Percentiles rank a stretch among this genome's conserved stretches.
phyloP scores from a whole-genome alignment of 345 rosid species.

The Ailanthus altissimus region DNA sequence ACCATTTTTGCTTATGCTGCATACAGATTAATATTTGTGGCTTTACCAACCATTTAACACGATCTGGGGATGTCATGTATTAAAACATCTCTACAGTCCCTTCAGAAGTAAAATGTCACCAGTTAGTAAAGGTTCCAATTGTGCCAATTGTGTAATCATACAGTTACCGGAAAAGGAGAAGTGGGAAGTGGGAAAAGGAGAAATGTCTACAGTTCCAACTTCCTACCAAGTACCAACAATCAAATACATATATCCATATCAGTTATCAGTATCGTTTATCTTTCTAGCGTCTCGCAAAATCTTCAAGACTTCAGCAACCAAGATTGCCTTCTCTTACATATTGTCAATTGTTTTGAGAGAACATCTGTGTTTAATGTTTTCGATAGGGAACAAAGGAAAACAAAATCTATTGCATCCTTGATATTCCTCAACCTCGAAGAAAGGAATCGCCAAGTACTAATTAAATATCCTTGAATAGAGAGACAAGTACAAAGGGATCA shows the following conservation, averaged over 20 bases:
- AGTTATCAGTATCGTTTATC: background rate
- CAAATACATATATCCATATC: too few relatives aligned
- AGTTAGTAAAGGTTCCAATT: background rate
- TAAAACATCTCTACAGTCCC: background rate
- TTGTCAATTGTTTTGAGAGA: too few relatives aligned
- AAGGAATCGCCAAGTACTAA: background rate
- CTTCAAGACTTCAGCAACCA: background rate
- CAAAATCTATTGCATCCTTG: background rate
- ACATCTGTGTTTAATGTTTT: too few relatives aligned
- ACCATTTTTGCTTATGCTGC: background rate
- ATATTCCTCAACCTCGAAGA: background rate
- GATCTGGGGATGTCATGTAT: background rate
- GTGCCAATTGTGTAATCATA: too few relatives aligned
- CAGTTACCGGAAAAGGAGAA: too few relatives aligned
- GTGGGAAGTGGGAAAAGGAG: too few relatives aligned
- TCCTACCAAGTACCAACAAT: too few relatives aligned
- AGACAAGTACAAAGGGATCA: background rate
- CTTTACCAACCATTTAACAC: too few relatives aligned
- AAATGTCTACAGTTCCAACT: too few relatives aligned
- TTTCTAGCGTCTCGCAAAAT: background rate
- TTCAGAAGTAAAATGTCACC: background rate
- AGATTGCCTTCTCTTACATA: background rate
- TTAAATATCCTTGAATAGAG: background rate
- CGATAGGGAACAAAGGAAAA: too few relatives aligned
- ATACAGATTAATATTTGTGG: too few relatives aligned